Base-by-base conservation (phyloP, 148 eudicot species). In the Rhododendron kiyosumense region DNA sequence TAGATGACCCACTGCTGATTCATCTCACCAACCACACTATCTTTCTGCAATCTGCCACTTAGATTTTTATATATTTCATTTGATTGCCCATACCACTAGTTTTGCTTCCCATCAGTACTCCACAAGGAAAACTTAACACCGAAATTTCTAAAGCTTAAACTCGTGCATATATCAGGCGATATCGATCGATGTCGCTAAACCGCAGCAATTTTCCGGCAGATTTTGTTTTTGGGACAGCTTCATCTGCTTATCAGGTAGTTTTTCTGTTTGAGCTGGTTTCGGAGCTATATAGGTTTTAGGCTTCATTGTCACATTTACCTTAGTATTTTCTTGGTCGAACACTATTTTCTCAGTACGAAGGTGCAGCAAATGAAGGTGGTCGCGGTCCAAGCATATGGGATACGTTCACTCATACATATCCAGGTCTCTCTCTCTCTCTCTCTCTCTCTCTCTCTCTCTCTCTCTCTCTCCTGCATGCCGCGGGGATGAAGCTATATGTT, bases 311-410 rank as follows among this genome's bases (percentile, higher is more conserved):
- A 17, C 18, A 7, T 38, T 6, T 6, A 6, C 24, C 2, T 38
- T 34, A 38, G 7, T 2, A 36, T 36, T 76, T 34, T 20, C 79
- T 34, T 36, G 22, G 26, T 41, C 18, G 4, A 22, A 1, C 71
- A 17, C 22, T 38, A 7, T 20, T 2, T 46, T 38, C 3, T 11
- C 67, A 86, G 88, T 86, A 74, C 10, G 88, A 86, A 83, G 88
- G 88, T 5, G 85, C 82, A 49, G 51, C 54, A 30, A 83, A 86
- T 15, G 87, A 86, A 75, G 88, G 71, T 8, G 85, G 88, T 10
- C 61, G 34, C 82, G 85, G 85, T 43, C 88, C 85, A n/a, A 86
- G 85, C 32, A 86, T 86, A 5, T 86, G 88, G 88, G 88, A 86
- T 76, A 83, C 73, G 3, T 86, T 74, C 77, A 14, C 36, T 12